Evolutionary conservation across 805 yeast species (phyloP), one percentile per base, ranked within the genome.

Genomic region (Priceomyces medius): DNA sequence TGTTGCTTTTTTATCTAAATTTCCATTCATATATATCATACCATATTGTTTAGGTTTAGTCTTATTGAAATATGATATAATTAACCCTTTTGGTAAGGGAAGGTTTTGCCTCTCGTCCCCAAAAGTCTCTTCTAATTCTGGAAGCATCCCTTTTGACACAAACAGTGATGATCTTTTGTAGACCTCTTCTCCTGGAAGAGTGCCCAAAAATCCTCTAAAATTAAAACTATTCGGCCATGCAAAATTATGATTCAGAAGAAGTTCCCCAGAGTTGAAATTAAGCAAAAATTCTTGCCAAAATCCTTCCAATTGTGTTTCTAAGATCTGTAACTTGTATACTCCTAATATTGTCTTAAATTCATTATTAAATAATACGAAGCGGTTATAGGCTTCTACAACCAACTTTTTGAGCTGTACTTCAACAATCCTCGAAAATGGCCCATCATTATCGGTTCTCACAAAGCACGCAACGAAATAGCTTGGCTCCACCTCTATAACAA

Each of bases 191-290:
- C 37, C 35, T 3, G 58, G 57, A 6, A 66, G 41, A 33, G 64
- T 48, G 2, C 68, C 71, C 20, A 69, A 49, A 29, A 67, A 59
- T 4, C 75, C 75, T 28, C 48, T 50, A 43, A 59, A 58, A 46
- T 68, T 68, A 29, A 66, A 42, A 16, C 53, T 45, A 35, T 65
- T 64, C 21, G 67, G 64, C 75, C 75, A 70, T 26, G 29, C 9
- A 10, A 26, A 26, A 26, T n/a, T 10, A 9, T 26, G 29, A 5
- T 12, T 26, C 29, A 26, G 10, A n/a, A n/a, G 7, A 26, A 26
- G 14, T 4, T 14, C 10, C 10, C 14, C n/a, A 12, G 29, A 26
- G 29, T 26, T 26, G 10, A 26, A 26, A n/a, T n/a, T n/a, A 6
- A 26, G 5, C 17, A 63, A 18, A 37, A 67, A 68, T 9, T 57